Conservation (phyloP, 441 rosid genomes). For the Theobroma grandiflorum region DNA sequence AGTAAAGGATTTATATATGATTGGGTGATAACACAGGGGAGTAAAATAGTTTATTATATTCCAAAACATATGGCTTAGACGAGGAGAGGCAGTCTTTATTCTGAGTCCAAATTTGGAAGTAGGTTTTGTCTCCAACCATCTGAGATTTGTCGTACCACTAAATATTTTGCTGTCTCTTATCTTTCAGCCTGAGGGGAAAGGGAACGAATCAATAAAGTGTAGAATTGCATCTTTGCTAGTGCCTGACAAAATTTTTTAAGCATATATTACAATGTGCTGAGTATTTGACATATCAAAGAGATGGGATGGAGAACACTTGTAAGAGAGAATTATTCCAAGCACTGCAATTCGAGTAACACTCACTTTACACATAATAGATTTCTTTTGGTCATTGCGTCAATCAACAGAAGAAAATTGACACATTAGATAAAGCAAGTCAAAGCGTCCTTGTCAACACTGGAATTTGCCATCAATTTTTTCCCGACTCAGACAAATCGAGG, state of each 20-base stretch:
- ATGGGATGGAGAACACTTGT: neutral
- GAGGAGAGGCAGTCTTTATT: too few species aligned
- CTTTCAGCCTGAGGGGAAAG: neutral
- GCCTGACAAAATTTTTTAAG: neutral
- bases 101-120: neutral
- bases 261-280: neutral
- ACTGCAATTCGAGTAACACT: neutral
- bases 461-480: too few species aligned
- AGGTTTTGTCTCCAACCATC: neutral
- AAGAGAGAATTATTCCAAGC: neutral
- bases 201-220: neutral
- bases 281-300: neutral
- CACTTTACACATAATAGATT: too few species aligned
- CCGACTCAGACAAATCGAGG: neutral
- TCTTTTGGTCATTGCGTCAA: neutral
- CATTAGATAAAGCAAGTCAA: neutral
- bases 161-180: neutral
- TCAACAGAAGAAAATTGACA: neutral
- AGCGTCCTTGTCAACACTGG: neutral
- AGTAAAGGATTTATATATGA: too few species aligned
- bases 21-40: too few species aligned
- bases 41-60: too few species aligned
- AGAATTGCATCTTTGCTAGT: neutral
- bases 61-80: too few species aligned
- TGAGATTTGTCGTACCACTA: neutral